These are phyloP conservation scores for Suillus subalutaceus DNA, from an alignment of 768 basidiomycete species.

Conservation along the genomic window DNA sequence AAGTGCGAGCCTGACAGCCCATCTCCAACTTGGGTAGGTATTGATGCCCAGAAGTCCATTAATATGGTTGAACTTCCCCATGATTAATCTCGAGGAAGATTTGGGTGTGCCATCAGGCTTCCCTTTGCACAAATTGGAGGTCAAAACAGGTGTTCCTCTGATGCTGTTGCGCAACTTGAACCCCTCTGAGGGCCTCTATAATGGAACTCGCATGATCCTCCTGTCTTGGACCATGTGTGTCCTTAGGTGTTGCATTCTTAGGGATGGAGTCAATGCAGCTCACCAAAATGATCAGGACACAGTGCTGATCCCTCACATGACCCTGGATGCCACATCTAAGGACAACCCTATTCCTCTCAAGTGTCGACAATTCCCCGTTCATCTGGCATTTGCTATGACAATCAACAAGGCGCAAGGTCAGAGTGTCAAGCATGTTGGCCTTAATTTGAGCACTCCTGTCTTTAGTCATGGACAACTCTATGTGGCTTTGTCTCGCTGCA, in stretches of 20 bases:
- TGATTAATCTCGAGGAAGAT: no score
- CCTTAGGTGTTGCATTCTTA: slow-evolving; percentile 28
- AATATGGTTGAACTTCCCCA: no score
- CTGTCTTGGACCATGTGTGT: slow-evolving; percentile 23
- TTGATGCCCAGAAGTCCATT: no score
- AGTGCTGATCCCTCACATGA: slow-evolving; percentile 34
- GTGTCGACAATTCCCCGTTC: slow-evolving; percentile 34
- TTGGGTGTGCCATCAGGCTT: slow-evolving; percentile 41
- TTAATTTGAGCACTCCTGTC: no score
- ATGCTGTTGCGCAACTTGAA: slow-evolving; percentile 49
- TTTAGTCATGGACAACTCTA: no score
- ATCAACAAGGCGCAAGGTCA: slow-evolving; percentile 46
- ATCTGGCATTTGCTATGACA: slow-evolving; percentile 40
- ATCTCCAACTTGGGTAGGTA: no score
- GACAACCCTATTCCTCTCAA: slow-evolving; percentile 28
- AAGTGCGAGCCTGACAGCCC: no score
- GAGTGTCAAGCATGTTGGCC: slow-evolving; percentile 24
- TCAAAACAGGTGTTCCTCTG: slow-evolving; percentile 39
- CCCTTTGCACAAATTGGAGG: slow-evolving; percentile 38
- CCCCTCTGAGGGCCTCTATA: slow-evolving; percentile 40
- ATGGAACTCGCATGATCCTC: slow-evolving; percentile 36
- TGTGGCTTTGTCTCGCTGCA: no score
- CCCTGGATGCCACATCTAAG: slow-evolving; percentile 18
- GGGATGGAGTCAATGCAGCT: slow-evolving; percentile 21
- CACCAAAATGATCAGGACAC: slow-evolving; percentile 21